Evolutionary conservation across 2,329 filamentous ascomycete species (phyloP), one percentile per base, ranked within the genome.

Genomic region (Ceratocystiopsis sp.): DNA sequence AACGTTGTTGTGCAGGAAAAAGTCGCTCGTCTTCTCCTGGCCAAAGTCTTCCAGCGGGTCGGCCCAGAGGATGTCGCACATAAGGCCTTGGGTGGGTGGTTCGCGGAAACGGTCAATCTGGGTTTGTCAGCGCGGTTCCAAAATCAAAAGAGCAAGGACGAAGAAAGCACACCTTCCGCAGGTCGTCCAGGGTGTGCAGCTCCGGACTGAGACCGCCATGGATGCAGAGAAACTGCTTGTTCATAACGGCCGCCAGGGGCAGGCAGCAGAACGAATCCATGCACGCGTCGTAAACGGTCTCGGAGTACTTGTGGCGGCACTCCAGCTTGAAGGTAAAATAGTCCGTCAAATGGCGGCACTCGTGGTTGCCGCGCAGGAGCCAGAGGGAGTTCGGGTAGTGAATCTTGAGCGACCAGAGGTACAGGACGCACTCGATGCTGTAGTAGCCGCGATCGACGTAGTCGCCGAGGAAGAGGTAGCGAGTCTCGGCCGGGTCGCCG

Each of bases 261-360:
- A 98, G 68, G 50, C 81, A 73, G 66, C 91, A 98, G 71, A 98
- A 98, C 0, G 91, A 93, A 51, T 98, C 89, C 77, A 95, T 93
- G 66, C 91, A 96, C 45, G 91, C 89, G 57, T 98, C 89, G 61
- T 98, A 98, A 47, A 98, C 75, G 50, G 75, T 75, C 66, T 96
- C 91, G 33, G 85, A 94, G 66, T 98, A 98, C 64, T 98, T 98
- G 75, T 98, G 91, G 68, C 94, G 95, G 73, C 91, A 98, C 63
- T 98, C 91, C 46, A 98, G 78, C 71, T 98, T 96, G 71, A 98
- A 98, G 48, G 91, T 98, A 66, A 98, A 98, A 71, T 98, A 98
- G 60, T 98, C 91, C 45, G 91, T 98, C 72, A 98, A 73, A 68
- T 98, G 91, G 56, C 91, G 81, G 63, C 91, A 98, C 66, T 98